Percentiles rank a stretch among this genome's conserved stretches.
phyloP scores from a whole-genome alignment of 2,329 filamentous ascomycete genomes.

The Ramichloridium luteum region DNA sequence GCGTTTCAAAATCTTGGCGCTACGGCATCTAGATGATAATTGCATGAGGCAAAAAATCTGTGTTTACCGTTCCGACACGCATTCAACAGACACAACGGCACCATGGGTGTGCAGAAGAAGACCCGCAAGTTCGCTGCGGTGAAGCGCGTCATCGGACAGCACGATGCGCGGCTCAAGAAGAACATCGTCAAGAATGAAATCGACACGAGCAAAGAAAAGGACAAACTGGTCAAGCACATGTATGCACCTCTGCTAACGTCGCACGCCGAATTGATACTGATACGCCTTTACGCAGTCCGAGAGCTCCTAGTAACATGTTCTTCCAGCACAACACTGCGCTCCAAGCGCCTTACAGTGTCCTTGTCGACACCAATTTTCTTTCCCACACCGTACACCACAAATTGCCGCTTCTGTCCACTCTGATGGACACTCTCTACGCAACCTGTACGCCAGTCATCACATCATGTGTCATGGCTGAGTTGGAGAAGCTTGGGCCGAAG shows the following conservation, averaged over 20 bases:
- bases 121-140: slow-evolving; percentile 82
- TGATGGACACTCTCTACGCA: slow-evolving; percentile 91
- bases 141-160: slow-evolving; percentile 71
- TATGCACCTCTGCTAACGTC: slow-evolving; percentile 26
- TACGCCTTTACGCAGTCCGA: slow-evolving; percentile 19
- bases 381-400: slow-evolving; percentile 86
- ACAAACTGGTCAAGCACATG: slow-evolving; percentile 62
- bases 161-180: slow-evolving; percentile 70
- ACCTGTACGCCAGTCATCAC: slow-evolving; percentile 86
- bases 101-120: slow-evolving; percentile 79
- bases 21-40: too few species aligned
- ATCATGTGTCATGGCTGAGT: slow-evolving; percentile 66
- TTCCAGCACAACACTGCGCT: slow-evolving; percentile 81
- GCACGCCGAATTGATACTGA: too few species aligned
- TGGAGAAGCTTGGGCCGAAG: slow-evolving; percentile 80
- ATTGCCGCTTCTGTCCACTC: slow-evolving; percentile 70
- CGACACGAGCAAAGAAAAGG: slow-evolving; percentile 44
- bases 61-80: slow-evolving; percentile 1
- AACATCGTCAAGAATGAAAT: slow-evolving; percentile 58
- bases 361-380: slow-evolving; percentile 84
- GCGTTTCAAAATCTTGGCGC: too few species aligned
- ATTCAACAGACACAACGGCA: slow-evolving; percentile 1
- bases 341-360: slow-evolving; percentile 66
- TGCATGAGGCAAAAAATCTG: slow-evolving; percentile 1
- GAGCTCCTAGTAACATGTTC: slow-evolving; percentile 51